phyloP scores from a whole-genome alignment of 2,329 filamentous ascomycete genomes.

The Fusarium setosum region DNA sequence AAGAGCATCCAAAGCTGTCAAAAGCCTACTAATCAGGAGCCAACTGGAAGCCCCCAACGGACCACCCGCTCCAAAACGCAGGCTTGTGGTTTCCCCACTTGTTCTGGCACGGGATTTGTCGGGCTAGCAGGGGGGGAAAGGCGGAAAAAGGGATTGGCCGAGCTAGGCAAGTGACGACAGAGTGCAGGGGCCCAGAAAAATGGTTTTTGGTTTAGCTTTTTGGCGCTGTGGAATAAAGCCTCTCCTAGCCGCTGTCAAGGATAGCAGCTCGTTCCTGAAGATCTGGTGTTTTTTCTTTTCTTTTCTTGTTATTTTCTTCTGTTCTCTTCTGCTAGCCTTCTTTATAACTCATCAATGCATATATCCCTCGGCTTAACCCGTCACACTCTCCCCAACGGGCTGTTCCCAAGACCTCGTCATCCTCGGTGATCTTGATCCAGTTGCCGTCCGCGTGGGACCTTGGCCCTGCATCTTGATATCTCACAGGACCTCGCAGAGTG shows the following conservation, averaged over 20 bases:
- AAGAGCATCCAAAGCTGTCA: slow-evolving; percentile 25
- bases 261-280: neutral
- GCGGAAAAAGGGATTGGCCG: slow-evolving; percentile 40
- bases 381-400: slow-evolving; percentile 7
- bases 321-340: too few species aligned
- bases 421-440: slow-evolving; percentile 34
- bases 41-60: slow-evolving; percentile 18
- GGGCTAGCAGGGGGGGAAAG: slow-evolving; percentile 29
- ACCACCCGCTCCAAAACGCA: slow-evolving; percentile 20
- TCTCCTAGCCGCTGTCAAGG: slow-evolving; percentile 16
- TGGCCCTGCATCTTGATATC: neutral
- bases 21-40: slow-evolving; percentile 37
- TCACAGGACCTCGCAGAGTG: slow-evolving; percentile 1
- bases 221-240: slow-evolving; percentile 9
- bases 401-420: slow-evolving; percentile 31
- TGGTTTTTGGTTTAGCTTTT: neutral
- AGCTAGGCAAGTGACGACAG: slow-evolving; percentile 33
- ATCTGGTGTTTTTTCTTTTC: neutral
- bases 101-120: slow-evolving; percentile 44
- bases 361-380: neutral
- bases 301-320: neutral
- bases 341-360: neutral
- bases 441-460: slow-evolving; percentile 7
- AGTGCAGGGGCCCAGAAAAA: slow-evolving; percentile 17
- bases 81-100: slow-evolving; percentile 17